Conservation (phyloP, 768 basidiomycete genomes). For the Lactarius hatsudake region DNA sequence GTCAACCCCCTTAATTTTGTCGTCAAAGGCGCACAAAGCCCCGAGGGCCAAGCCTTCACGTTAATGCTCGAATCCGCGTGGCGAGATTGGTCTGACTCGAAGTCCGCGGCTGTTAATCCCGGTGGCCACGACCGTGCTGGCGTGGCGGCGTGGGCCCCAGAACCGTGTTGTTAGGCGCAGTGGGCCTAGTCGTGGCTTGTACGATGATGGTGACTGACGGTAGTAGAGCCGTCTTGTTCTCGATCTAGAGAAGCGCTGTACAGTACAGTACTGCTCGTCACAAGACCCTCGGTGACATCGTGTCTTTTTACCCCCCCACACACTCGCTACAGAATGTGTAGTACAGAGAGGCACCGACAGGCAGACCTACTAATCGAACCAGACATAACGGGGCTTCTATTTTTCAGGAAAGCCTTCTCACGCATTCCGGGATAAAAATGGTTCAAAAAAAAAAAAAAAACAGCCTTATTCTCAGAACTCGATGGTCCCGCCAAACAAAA, state of each 20-base stretch:
- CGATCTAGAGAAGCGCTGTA: not conserved
- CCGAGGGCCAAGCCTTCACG: slow-evolving; percentile 81
- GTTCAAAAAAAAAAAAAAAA: no score
- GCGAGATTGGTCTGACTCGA: slow-evolving; percentile 56
- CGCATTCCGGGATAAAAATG: no score
- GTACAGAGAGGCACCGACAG: no score
- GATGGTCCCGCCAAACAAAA: no score
- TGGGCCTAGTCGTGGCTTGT: slow-evolving; percentile 2
- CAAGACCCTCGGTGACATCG: not conserved
- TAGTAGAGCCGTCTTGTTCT: not conserved
- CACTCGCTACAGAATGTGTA: no score
- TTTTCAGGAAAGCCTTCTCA: no score
- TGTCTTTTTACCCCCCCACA: no score
- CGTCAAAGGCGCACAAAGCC: slow-evolving; percentile 49
- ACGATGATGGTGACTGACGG: not conserved
- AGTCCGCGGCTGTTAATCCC: slow-evolving; percentile 30
- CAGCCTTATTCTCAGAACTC: no score
- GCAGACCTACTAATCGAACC: no score
- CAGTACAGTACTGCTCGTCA: not conserved
- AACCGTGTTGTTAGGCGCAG: not conserved
- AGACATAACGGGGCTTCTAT: no score
- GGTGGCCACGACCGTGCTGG: no score
- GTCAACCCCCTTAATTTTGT: slow-evolving; percentile 64
- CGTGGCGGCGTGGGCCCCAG: not conserved
- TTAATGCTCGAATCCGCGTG: slow-evolving; percentile 72